Evolutionary conservation across 2,329 filamentous ascomycete species (phyloP).

Genomic region (Helotiales sp.): DNA sequence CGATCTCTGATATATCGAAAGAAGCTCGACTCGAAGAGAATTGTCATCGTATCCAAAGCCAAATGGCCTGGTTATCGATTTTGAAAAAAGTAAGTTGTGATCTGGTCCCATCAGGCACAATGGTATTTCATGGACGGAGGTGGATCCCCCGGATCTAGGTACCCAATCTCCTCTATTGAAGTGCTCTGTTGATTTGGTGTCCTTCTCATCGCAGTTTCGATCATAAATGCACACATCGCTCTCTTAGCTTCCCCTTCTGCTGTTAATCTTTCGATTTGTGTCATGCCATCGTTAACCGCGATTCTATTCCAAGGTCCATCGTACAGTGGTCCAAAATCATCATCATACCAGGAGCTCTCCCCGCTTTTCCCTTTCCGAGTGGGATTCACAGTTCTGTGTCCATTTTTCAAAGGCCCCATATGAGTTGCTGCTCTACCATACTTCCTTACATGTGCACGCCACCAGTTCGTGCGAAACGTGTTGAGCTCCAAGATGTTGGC

Average conservation of each 20-base stretch:
- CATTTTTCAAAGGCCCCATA: not conserved
- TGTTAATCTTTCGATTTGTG: no score
- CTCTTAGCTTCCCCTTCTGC: no score
- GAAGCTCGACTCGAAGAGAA: not conserved
- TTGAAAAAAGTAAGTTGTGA: not conserved
- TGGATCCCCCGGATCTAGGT: not conserved
- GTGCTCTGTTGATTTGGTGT: no score
- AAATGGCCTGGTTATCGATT: not conserved
- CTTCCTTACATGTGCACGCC: not conserved
- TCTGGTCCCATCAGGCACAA: not conserved
- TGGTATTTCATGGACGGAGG: not conserved
- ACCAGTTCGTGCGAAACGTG: not conserved
- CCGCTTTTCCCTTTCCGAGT: not conserved
- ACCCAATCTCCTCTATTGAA: no score
- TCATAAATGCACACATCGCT: no score
- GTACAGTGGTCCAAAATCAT: no score
- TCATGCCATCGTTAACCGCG: no score
- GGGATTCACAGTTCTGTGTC: not conserved
- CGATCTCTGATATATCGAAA: slow-evolving; percentile 1
- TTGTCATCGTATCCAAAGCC: not conserved
- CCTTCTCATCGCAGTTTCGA: no score
- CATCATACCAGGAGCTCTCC: no score
- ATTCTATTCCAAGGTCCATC: no score
- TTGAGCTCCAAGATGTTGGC: not conserved
- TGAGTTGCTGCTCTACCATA: not conserved